A percentile compares a stretch with the other conserved stretches of the same genome.
These are phyloP conservation scores for Sarocladiaceae sp. DNA, from an alignment of 2,329 filamentous ascomycete genomes.

Conservation along the genomic window DNA sequence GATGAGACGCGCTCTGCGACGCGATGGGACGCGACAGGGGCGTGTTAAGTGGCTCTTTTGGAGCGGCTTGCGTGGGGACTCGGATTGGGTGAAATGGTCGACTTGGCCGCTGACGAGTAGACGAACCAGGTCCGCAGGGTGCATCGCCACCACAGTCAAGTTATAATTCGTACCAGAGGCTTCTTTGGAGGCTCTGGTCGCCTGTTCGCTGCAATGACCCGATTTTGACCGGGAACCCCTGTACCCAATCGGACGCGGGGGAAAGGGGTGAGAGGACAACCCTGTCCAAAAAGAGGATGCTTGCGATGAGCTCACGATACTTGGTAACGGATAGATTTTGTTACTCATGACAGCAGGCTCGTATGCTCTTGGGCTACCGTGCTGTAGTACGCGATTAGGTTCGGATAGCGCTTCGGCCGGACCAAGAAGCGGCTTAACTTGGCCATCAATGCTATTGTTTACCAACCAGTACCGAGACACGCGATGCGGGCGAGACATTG, in stretches of 20 bases:
- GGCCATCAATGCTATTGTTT: slow-evolving; percentile 5
- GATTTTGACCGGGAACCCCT: neutral
- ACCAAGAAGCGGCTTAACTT: neutral
- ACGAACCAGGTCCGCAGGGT: neutral
- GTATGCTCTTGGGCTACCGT: no score
- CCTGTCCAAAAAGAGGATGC: no score
- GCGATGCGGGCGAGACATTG: neutral
- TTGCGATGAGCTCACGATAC: no score
- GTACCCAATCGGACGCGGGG: neutral
- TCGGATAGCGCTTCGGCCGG: neutral
- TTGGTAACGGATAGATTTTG: no score
- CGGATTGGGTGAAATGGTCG: no score
- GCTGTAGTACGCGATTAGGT: neutral
- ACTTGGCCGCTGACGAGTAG: neutral
- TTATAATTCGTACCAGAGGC: neutral
- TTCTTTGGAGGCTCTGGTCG: no score
- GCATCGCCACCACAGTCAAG: neutral
- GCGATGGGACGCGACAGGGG: neutral
- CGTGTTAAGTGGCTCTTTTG: neutral
- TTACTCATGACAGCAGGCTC: no score
- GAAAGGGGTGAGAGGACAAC: neutral
- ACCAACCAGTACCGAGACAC: neutral
- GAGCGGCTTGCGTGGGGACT: no score
- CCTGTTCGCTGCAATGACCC: neutral
- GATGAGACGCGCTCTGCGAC: neutral